phyloP scores from a whole-genome alignment of 352 stramenopile genomes.

The Pythium rishiriense region DNA sequence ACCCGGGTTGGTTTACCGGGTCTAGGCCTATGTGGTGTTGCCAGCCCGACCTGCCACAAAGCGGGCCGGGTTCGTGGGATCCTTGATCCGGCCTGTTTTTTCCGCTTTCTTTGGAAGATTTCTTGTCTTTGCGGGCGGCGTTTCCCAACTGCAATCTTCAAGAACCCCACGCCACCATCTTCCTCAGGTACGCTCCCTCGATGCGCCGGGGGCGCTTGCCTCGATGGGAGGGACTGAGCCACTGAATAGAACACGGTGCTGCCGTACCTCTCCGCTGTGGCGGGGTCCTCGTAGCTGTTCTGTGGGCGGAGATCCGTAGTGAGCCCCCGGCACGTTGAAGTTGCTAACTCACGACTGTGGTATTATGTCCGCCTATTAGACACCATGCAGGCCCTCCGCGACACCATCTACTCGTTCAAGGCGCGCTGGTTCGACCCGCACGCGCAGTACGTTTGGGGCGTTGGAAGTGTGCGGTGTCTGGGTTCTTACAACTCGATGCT shows the following conservation, averaged over 20 bases:
- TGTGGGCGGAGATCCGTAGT: background rate
- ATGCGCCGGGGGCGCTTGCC: too few relatives aligned
- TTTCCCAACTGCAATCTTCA: background rate
- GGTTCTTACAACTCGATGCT: too few relatives aligned
- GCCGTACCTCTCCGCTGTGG: background rate
- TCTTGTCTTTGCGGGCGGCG: too few relatives aligned
- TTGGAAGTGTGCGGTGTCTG: too few relatives aligned
- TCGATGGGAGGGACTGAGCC: background rate
- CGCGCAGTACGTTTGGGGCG: constrained; percentile 48
- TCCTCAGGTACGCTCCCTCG: too few relatives aligned
- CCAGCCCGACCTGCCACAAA: too few relatives aligned
- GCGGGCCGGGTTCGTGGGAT: background rate
- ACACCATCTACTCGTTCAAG: constrained; percentile 84
- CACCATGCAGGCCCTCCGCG: constrained; percentile 55
- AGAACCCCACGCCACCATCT: background rate
- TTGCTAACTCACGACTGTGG: background rate
- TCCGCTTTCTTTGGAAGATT: background rate
- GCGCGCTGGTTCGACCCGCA: constrained; percentile 79
- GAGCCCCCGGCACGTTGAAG: constrained; percentile 2
- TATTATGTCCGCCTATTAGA: background rate
- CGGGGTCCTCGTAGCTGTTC: background rate
- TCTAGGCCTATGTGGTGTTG: too few relatives aligned
- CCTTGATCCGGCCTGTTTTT: background rate
- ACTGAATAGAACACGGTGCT: background rate
- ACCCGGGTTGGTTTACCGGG: too few relatives aligned